A percentile compares a stretch with the other conserved stretches of the same genome.
phyloP scores from a whole-genome alignment of 1,284 basidiomycete species.

The Naganishia cerealis region DNA sequence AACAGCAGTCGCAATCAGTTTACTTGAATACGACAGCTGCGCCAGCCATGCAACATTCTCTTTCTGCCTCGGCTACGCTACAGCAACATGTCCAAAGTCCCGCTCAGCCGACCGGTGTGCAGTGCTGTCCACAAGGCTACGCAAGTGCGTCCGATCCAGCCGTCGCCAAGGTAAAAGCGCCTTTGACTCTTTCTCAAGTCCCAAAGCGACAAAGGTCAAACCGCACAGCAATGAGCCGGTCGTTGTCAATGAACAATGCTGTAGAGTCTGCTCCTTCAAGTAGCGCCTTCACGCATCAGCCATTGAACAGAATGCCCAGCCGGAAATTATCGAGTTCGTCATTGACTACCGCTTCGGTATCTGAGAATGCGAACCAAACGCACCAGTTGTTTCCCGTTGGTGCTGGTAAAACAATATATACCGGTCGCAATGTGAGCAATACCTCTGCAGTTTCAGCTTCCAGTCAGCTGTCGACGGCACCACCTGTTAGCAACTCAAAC shows the following conservation, averaged over 20 bases:
- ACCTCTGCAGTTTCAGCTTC: not conserved
- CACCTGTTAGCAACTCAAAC: not conserved
- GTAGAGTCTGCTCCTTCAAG: conserved; percentile 2
- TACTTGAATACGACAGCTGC: not conserved
- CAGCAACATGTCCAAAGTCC: not conserved
- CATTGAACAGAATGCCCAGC: conserved; percentile 7
- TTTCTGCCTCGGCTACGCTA: conserved; percentile 1
- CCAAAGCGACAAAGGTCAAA: not conserved
- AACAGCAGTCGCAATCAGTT: not conserved
- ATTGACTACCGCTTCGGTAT: not conserved
- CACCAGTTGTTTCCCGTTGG: conserved; percentile 19
- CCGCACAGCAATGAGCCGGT: conserved; percentile 17
- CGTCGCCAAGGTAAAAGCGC: conserved; percentile 19
- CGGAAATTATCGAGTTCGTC: not conserved
- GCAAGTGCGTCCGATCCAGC: not conserved
- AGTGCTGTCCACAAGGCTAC: not conserved
- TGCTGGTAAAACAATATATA: conserved; percentile 19
- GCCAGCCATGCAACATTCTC: conserved; percentile 1
- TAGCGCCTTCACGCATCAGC: conserved; percentile 16
- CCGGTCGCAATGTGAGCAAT: not conserved
- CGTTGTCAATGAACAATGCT: conserved; percentile 25
- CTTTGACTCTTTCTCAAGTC: conserved; percentile 17
- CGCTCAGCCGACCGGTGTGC: not conserved
- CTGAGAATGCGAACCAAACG: not conserved
- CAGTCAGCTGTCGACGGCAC: not conserved